Percentiles rank a stretch among this genome's conserved stretches.
Evolutionary conservation across 306 rosid species (phyloP).

Genomic region (Acacia crassicarpa): DNA sequence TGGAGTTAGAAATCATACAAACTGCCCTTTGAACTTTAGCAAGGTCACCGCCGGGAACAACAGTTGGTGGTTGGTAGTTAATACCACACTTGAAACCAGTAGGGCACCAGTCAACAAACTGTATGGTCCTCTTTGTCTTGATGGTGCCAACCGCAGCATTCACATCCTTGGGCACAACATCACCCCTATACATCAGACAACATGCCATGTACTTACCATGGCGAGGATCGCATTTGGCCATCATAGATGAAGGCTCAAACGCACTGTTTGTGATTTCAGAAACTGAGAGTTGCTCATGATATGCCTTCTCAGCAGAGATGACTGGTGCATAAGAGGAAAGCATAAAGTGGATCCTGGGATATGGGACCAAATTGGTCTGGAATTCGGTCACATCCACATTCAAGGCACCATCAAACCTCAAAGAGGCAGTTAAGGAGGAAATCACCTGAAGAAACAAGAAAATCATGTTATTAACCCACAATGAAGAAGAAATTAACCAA

Average conservation of each 20-base stretch:
- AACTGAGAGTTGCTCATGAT: not conserved
- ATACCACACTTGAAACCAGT: not conserved
- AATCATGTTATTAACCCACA: not conserved
- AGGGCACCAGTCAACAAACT: not conserved
- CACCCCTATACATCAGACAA: not conserved
- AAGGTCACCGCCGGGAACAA: not conserved
- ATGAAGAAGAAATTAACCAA: not conserved
- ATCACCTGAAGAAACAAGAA: not conserved
- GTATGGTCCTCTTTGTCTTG: not conserved
- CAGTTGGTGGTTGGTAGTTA: not conserved
- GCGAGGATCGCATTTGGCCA: slow-evolving; percentile 3
- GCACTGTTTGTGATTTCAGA: not conserved
- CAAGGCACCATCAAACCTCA: not conserved
- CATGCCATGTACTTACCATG: not conserved
- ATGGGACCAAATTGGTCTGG: slow-evolving; percentile 1
- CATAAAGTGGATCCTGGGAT: not conserved
- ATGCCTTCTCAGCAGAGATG: not conserved
- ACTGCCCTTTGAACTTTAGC: not conserved
- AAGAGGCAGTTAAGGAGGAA: not conserved
- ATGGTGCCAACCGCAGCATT: not conserved
- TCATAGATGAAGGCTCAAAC: slow-evolving; percentile 4
- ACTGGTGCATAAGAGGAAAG: not conserved
- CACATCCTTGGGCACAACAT: slow-evolving; percentile 1
- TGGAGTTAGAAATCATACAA: not conserved
- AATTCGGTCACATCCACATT: not conserved